phyloP scores from a whole-genome alignment of 495 filamentous ascomycete species.

The Penicillium silybi region DNA sequence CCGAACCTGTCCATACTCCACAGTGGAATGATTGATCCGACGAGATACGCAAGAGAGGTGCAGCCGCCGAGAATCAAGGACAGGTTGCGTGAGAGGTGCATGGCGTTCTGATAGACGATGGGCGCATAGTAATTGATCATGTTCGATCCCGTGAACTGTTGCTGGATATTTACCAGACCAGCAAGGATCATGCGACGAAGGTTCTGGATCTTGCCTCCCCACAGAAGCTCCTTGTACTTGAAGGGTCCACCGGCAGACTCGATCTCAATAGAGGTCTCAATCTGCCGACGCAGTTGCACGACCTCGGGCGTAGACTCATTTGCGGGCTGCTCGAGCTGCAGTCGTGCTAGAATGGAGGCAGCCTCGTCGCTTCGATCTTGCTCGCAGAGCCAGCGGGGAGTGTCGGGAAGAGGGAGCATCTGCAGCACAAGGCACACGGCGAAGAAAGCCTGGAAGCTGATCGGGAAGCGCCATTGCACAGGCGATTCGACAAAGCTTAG shows the following conservation, averaged over 20 bases:
- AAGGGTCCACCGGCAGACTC: constrained; percentile 36
- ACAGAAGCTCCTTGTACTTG: constrained; percentile 35
- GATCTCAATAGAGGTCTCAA: constrained; percentile 34
- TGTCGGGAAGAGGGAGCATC: constrained; percentile 62
- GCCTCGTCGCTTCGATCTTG: constrained; percentile 51
- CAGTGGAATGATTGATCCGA: constrained; percentile 32
- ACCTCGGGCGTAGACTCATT: constrained; percentile 16
- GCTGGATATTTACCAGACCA: constrained; percentile 31
- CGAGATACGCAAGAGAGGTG: constrained; percentile 38
- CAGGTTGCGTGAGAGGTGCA: constrained; percentile 49
- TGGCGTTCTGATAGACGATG: constrained; percentile 45
- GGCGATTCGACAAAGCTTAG: constrained; percentile 46
- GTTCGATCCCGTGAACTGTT: constrained; percentile 49
- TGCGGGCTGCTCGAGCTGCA: constrained; percentile 16
- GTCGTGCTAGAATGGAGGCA: constrained; percentile 46
- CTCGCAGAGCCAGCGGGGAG: constrained; percentile 51
- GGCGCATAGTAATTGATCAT: constrained; percentile 50
- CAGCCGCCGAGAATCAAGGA: constrained; percentile 50
- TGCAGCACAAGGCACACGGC: constrained; percentile 50
- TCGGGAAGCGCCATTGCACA: constrained; percentile 53
- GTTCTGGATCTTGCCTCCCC: constrained; percentile 35
- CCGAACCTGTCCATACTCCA: constrained; percentile 51
- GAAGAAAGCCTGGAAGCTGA: constrained; percentile 58
- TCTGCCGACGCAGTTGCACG: constrained; percentile 23
- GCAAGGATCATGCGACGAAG: constrained; percentile 36